Evolutionary conservation across 148 eudicot genomes (phyloP), one percentile per base, ranked within the genome.

Genomic region (Selenicereus undatus): DNA sequence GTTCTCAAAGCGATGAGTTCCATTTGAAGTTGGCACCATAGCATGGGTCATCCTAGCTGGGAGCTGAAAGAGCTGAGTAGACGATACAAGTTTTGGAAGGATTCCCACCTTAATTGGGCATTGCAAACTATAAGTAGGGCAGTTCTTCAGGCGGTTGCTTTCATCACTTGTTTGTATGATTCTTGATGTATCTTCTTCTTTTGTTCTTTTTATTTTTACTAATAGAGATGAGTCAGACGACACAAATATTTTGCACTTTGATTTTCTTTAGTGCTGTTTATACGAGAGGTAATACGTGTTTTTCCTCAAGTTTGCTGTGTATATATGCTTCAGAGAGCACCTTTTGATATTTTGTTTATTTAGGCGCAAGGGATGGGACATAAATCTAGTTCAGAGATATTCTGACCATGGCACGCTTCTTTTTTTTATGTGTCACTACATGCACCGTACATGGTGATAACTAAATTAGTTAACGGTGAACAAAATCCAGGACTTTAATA

Each of bases 1-100:
- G 74, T 92, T 95, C 80, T 77, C 97, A n/a, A 95, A 95, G 82
- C 89, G 89, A 30, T 92, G 88, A 71, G 70, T 17, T 66, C 9
- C 16, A 16, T 64, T 35, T n/a, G 58, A 71, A 58, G 52, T 30
- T 45, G 60, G 60, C 60, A 13, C 14, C 60, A 13, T 16, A 13
- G 20, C 20, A 45, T 54, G 13, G 60, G 66, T 60, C 30, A 78
- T 76, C 79, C 83, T 58, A 65, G 27, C 29, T 76, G 62, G 68
- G 80, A 76, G 73, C 76, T 36, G 66, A 29, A 74, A 48, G 62
- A 21, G 42, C 5, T 20, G 29, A 22, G 56, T 30, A 11, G 45
- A 30, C 20, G 30, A 48, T 48, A 12, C 35, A 76, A 54, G 43
- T 39, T 16, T 7, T 52, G 65, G 29, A 35, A 50, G 17, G 51